Evolutionary conservation across 805 yeast species (phyloP).

Genomic region (Naumovozyma castellii): DNA sequence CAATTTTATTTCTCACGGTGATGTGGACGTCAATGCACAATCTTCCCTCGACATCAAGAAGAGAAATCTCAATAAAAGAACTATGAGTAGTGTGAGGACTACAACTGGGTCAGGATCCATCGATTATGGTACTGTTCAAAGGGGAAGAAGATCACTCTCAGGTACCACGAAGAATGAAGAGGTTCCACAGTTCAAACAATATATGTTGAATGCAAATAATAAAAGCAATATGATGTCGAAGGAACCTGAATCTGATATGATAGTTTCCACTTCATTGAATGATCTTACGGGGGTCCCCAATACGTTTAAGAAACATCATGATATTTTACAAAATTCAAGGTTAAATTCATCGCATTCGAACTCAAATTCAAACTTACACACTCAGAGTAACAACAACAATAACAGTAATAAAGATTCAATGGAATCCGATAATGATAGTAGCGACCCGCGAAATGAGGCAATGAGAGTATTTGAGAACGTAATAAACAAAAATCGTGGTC

Average conservation of each 20-base stretch:
- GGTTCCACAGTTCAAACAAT: constrained; percentile 23
- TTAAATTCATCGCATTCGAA: not conserved
- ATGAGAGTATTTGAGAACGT: not conserved
- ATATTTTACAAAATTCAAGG: not conserved
- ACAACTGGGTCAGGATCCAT: not conserved
- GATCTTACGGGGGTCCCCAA: constrained; percentile 24
- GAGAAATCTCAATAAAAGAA: not conserved
- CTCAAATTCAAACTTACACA: not conserved
- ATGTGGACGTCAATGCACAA: not conserved
- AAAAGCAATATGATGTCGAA: not conserved
- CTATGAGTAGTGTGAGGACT: not conserved
- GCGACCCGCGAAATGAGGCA: not conserved
- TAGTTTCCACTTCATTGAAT: constrained; percentile 21
- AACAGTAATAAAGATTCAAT: not conserved
- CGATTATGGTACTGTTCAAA: constrained; percentile 16
- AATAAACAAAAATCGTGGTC: not conserved
- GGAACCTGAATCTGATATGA: constrained; percentile 14
- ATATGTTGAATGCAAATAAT: constrained; percentile 6
- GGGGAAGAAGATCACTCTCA: constrained; percentile 1
- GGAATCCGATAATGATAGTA: not conserved
- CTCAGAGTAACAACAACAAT: not conserved
- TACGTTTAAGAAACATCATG: constrained; percentile 17
- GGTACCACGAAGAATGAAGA: constrained; percentile 6
- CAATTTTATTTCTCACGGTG: not conserved
- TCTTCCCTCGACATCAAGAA: not conserved